phyloP scores from a whole-genome alignment of 1,284 basidiomycete species.

The Cutaneotrichosporon cutaneum region DNA sequence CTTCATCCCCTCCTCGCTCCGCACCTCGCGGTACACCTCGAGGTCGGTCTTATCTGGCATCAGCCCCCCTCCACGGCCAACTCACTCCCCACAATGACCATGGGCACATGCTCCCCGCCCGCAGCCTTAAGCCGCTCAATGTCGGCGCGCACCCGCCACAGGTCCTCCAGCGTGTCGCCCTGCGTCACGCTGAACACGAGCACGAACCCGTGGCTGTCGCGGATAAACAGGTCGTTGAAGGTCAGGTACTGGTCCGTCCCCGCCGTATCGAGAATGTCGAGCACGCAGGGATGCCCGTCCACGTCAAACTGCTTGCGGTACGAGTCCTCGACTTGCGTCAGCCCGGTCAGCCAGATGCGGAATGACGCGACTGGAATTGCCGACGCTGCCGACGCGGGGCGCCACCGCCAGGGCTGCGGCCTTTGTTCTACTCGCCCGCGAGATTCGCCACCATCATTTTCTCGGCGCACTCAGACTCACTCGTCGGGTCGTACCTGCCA shows the following conservation, averaged over 20 bases:
- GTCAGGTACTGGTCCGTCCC: slow-evolving; percentile 42
- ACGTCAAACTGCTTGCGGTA: slow-evolving; percentile 43
- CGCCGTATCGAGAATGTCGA: slow-evolving; percentile 47
- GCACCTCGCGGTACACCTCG: slow-evolving; percentile 35
- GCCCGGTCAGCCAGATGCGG: too few species aligned
- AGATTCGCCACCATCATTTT: not conserved
- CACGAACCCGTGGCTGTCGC: slow-evolving; percentile 42
- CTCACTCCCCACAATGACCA: slow-evolving; percentile 48
- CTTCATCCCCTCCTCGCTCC: slow-evolving; percentile 23
- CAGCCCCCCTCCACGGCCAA: not conserved
- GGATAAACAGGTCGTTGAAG: slow-evolving; percentile 38
- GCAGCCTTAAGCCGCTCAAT: slow-evolving; percentile 38
- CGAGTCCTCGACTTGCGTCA: slow-evolving; percentile 38
- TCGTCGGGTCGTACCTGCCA: slow-evolving; percentile 37
- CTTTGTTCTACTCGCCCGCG: not conserved
- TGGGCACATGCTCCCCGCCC: slow-evolving; percentile 23
- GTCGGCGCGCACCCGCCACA: slow-evolving; percentile 29
- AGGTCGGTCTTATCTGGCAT: slow-evolving; percentile 42
- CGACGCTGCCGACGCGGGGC: too few species aligned
- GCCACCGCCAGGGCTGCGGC: not conserved
- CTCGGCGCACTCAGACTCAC: slow-evolving; percentile 24
- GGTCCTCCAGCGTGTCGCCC: slow-evolving; percentile 37
- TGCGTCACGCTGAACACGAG: slow-evolving; percentile 43
- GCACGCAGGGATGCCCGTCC: slow-evolving; percentile 34
- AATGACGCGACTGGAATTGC: too few species aligned